phyloP scores from a whole-genome alignment of 1,284 basidiomycete genomes.

The Coniophora puteana region DNA sequence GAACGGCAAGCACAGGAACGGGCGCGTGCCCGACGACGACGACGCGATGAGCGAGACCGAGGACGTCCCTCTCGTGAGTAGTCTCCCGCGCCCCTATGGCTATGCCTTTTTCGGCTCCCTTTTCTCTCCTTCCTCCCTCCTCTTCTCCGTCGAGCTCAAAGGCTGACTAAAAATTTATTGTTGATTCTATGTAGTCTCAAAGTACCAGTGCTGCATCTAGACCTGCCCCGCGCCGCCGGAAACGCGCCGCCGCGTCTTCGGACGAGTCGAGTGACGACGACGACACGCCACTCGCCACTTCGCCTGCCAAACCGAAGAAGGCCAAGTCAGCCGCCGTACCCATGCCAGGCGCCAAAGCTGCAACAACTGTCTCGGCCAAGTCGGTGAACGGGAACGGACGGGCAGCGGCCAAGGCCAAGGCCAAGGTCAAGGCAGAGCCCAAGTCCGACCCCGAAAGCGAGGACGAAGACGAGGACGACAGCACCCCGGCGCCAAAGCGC shows the following conservation, averaged over 20 bases:
- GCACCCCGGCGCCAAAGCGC: no score
- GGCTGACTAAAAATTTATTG: slow-evolving; percentile 10
- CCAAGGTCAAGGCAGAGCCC: no score
- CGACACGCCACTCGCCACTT: slow-evolving; percentile 67
- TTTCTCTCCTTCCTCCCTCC: slow-evolving; percentile 8
- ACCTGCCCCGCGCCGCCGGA: slow-evolving; percentile 37
- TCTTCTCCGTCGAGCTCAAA: no score
- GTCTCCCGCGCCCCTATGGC: slow-evolving; percentile 2
- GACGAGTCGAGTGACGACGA: slow-evolving; percentile 66
- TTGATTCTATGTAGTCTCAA: slow-evolving; percentile 38
- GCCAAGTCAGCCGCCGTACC: slow-evolving; percentile 35
- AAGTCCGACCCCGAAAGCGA: no score
- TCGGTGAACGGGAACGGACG: slow-evolving; percentile 36
- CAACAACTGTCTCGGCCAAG: slow-evolving; percentile 30
- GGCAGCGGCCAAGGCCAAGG: slow-evolving; percentile 36
- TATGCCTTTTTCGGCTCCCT: slow-evolving; percentile 12
- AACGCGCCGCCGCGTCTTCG: slow-evolving; percentile 54
- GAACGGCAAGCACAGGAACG: slow-evolving; percentile 43
- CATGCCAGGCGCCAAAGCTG: slow-evolving; percentile 39
- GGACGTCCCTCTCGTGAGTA: slow-evolving; percentile 66
- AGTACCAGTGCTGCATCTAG: slow-evolving; percentile 31
- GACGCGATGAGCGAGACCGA: slow-evolving; percentile 61
- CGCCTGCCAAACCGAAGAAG: slow-evolving; percentile 59
- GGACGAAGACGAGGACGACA: no score
- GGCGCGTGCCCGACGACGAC: slow-evolving; percentile 36